Conservation (phyloP, 306 rosid species). For the Prunus mira region DNA sequence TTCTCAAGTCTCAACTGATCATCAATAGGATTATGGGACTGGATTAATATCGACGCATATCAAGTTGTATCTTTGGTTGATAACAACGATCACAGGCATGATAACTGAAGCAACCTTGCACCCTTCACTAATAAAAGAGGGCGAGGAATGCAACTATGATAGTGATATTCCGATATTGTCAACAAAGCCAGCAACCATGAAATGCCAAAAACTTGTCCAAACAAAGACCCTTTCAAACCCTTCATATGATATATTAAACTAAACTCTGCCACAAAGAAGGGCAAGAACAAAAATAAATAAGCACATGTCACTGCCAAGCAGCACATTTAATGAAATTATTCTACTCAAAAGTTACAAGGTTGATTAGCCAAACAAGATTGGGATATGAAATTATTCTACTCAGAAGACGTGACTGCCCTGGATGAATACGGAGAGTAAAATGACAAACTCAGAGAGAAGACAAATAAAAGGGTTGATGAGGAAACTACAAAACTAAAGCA, state of each 20-base stretch:
- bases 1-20: neutral
- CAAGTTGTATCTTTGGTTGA: slow-evolving; percentile 6
- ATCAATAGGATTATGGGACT: neutral
- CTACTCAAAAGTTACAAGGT: neutral
- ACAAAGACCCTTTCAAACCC: neutral
- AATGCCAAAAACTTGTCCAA: slow-evolving; percentile 2
- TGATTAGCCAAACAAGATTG: neutral
- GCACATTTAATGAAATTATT: slow-evolving; percentile 7
- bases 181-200: slow-evolving; percentile 25
- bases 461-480: neutral
- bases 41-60: neutral
- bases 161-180: slow-evolving; percentile 37
- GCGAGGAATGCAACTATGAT: slow-evolving; percentile 23
- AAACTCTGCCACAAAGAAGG: neutral
- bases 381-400: neutral
- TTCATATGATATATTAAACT: neutral
- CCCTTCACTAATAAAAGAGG: neutral
- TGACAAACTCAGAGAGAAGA: neutral
- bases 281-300: neutral
- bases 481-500: neutral
- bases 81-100: slow-evolving; percentile 1
- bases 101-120: neutral
- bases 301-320: neutral
- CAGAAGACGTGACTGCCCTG: neutral
- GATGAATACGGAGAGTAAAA: neutral